Evolutionary conservation across 2,329 filamentous ascomycete genomes (phyloP), one percentile per base, ranked within the genome.

Genomic region (Cladophialophora chaetospira): DNA sequence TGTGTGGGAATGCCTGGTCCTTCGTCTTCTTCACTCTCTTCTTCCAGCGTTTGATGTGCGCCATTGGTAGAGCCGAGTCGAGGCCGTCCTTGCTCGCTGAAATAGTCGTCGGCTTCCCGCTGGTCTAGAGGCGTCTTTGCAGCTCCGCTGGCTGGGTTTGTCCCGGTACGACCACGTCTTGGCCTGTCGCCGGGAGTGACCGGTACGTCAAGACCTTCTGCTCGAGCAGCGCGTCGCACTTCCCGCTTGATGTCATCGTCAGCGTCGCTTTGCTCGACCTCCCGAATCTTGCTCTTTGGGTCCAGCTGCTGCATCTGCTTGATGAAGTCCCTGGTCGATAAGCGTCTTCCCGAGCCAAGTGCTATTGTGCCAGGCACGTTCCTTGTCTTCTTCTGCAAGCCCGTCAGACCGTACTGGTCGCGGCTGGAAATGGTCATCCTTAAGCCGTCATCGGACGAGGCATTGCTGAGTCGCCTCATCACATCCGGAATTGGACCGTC

Each of bases 311-410:
- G 78, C 70, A 87, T 83, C 64, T 85, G 80, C 57, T 80, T 73
- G 66, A 87, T 85, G 66, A 87, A 87, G 60, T 87, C 83, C 3
- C 79, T 73, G 65, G 86, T 87, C 72, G 79, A 84, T 81, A 87
- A 83, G 40, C 84, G 77, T 15, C 78, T 76, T 31, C 82, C 83
- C 35, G 59, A 60, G 2, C 57, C 60, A 25, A 61, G 36, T 8
- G 60, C 55, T 25, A 65, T 58, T 5, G 53, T 56, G n/a, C 59
- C 63, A 23, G 63, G 58, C 10, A 57, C 53, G 23, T 63, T 55
- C 5, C 62, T 57, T 17, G 58, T 42, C 49, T 62, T 63, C 64
- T 81, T 81, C 52, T 75, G 70, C 23, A 74, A 65, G 13, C 74
- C 73, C 6, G 67, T 65, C 53, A 69, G 61, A 36, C 63, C 67